phyloP scores from a whole-genome alignment of 495 filamentous ascomycete species.

The Pyrenula massariospora region DNA sequence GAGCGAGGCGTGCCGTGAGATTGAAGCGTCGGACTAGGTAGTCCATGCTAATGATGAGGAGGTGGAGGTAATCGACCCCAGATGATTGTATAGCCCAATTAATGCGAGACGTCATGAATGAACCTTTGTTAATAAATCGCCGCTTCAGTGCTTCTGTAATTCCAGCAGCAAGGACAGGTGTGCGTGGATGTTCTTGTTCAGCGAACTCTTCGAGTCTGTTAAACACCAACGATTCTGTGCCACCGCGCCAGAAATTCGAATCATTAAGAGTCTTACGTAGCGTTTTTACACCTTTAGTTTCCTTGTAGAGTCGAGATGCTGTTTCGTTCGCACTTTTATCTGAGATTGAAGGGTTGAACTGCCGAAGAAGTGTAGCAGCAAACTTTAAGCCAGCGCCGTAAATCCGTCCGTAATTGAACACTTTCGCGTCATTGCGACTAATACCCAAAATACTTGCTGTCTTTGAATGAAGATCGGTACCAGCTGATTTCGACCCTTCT shows the following conservation, averaged over 20 bases:
- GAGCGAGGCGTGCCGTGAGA: slow-evolving; percentile 69
- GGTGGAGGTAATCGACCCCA: slow-evolving; percentile 94
- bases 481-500: slow-evolving; percentile 85
- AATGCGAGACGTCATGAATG: slow-evolving; percentile 90
- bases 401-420: slow-evolving; percentile 98
- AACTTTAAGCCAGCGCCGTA: slow-evolving; percentile 95
- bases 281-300: slow-evolving; percentile 78
- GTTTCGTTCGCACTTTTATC: slow-evolving; percentile 65
- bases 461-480: slow-evolving; percentile 89
- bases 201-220: slow-evolving; percentile 96
- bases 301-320: slow-evolving; percentile 69
- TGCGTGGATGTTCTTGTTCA: slow-evolving; percentile 81
- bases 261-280: slow-evolving; percentile 57
- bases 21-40: slow-evolving; percentile 82
- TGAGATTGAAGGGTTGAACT: slow-evolving; percentile 78
- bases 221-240: slow-evolving; percentile 95
- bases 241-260: slow-evolving; percentile 84
- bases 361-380: slow-evolving; percentile 74
- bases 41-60: slow-evolving; percentile 90
- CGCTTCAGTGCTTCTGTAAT: slow-evolving; percentile 92
- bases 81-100: slow-evolving; percentile 99
- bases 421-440: slow-evolving; percentile 86
- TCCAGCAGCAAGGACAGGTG: slow-evolving; percentile 87
- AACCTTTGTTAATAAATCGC: slow-evolving; percentile 76
- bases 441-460: slow-evolving; percentile 89